These are phyloP conservation scores for Pilatotrama ljubarskyi DNA, from an alignment of 768 basidiomycete species.

Conservation along the genomic window DNA sequence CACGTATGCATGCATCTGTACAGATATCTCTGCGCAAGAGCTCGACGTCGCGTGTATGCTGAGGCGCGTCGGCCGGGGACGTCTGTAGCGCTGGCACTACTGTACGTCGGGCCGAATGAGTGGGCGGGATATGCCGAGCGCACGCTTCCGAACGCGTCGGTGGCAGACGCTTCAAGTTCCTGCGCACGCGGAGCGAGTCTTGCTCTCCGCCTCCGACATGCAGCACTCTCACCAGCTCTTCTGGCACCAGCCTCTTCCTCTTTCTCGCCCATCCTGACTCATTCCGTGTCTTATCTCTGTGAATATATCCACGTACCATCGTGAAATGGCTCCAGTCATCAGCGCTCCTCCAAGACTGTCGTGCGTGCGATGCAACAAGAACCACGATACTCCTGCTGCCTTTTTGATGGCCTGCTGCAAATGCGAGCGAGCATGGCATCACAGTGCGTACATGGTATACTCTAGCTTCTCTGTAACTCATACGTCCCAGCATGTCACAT, in stretches of 20 bases:
- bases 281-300: too few species aligned
- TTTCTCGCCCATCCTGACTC: too few species aligned
- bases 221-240: not conserved
- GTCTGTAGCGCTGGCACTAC: too few species aligned
- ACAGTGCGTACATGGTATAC: conserved; percentile 11
- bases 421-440: conserved; percentile 24
- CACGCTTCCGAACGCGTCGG: not conserved
- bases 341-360: not conserved
- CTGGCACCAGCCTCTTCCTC: not conserved
- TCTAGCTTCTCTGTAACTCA: not conserved
- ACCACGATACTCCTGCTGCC: conserved; percentile 9
- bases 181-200: too few species aligned
- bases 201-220: not conserved
- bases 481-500: conserved; percentile 17
- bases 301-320: too few species aligned
- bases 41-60: too few species aligned
- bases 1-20: too few species aligned
- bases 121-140: not conserved
- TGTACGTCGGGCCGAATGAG: too few species aligned
- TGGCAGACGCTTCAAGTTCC: not conserved
- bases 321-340: not conserved
- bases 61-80: too few species aligned
- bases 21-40: too few species aligned
- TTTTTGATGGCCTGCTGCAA: conserved; percentile 19
- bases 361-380: conserved; percentile 16